Percentiles rank a stretch among this genome's conserved stretches.
Evolutionary conservation across 805 yeast genomes (phyloP).

Genomic region (Metschnikowia henanensis): DNA sequence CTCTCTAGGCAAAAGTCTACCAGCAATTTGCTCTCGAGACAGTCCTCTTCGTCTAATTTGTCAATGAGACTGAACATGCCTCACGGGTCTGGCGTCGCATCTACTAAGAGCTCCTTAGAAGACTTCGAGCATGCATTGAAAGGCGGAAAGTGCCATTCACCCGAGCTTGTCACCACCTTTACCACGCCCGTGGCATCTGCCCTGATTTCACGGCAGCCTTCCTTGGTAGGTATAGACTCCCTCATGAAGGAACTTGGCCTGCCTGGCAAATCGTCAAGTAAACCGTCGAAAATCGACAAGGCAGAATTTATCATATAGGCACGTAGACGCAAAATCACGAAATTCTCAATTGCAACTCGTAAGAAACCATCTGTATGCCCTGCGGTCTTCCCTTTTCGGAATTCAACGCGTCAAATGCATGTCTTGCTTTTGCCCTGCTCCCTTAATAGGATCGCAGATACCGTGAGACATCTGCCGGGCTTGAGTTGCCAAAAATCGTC

Average conservation of each 20-base stretch:
- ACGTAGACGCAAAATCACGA: not conserved
- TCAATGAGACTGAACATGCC: conserved; percentile 1
- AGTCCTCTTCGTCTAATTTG: conserved; percentile 3
- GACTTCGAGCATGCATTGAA: conserved; percentile 10
- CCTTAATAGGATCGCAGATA: not conserved
- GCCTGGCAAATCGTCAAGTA: not conserved
- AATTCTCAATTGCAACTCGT: too few relatives aligned
- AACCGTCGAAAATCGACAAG: conserved; percentile 2
- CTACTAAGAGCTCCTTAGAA: conserved; percentile 10
- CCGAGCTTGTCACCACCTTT: conserved; percentile 18
- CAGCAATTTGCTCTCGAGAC: not conserved
- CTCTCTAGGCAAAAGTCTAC: conserved; percentile 3
- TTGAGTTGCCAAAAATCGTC: not conserved
- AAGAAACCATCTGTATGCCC: too few relatives aligned
- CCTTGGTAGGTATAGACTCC: conserved; percentile 8
- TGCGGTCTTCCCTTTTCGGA: too few relatives aligned
- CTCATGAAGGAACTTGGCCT: conserved; percentile 4
- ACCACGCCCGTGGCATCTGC: conserved; percentile 19
- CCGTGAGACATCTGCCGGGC: not conserved
- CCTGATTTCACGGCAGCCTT: conserved; percentile 15
- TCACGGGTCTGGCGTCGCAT: conserved; percentile 2
- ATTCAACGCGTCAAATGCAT: not conserved
- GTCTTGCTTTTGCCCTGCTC: conserved; percentile 2
- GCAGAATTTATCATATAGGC: conserved; percentile 9
- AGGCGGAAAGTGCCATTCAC: conserved; percentile 20